Evolutionary conservation across 257 asterid species (phyloP).

Genomic region (Cruciata laevipes): DNA sequence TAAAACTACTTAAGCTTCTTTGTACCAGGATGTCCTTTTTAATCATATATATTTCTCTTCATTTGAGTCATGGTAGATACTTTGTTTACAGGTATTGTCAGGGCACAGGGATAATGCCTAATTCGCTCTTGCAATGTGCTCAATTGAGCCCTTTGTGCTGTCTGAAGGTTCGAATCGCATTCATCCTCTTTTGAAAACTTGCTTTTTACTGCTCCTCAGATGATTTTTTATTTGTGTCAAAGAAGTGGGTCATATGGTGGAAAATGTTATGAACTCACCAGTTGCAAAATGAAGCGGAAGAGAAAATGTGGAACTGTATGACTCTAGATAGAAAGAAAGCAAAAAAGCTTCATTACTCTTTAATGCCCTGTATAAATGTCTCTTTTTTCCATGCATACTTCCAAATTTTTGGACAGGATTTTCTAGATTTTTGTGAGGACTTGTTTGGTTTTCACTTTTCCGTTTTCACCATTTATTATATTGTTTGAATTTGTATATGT

Average conservation of each 20-base stretch:
- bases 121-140: conserved; percentile 95
- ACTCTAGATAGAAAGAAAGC: neutral
- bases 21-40: neutral
- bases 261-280: neutral
- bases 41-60: neutral
- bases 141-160: conserved; percentile 92
- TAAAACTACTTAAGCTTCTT: neutral
- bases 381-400: neutral
- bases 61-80: neutral
- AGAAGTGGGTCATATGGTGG: neutral
- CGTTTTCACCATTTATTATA: neutral
- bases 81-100: conserved; percentile 51
- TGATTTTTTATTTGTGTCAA: neutral
- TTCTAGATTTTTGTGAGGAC: neutral
- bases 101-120: conserved; percentile 99
- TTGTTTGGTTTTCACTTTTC: too few relatives aligned
- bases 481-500: neutral
- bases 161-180: conserved; percentile 74
- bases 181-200: neutral
- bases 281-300: neutral
- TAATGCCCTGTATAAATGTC: conserved; percentile 1
- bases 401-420: neutral
- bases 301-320: neutral
- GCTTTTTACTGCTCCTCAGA: neutral
- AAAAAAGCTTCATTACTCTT: neutral